Evolutionary conservation across 306 rosid species (phyloP).

Genomic region (Cicer bijugum): DNA sequence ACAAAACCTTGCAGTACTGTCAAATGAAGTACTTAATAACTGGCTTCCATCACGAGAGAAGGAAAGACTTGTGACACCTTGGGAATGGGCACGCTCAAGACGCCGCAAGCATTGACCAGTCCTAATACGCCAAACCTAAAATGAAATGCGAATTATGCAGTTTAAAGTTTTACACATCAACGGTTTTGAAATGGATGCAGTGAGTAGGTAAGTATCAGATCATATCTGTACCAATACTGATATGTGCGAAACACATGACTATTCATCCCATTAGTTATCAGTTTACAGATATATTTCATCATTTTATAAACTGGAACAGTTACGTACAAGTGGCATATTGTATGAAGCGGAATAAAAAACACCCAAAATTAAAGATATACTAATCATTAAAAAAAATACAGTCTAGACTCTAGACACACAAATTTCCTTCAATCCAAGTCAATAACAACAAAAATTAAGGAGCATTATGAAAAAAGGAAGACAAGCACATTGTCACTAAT

Average conservation of each 20-base stretch:
- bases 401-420: background rate
- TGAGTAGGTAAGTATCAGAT: background rate
- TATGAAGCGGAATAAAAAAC: background rate
- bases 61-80: slow-evolving; percentile 89
- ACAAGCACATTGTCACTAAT: too few relatives aligned
- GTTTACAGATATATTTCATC: too few relatives aligned
- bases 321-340: background rate
- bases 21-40: slow-evolving; percentile 92
- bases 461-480: background rate
- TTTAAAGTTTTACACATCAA: slow-evolving; percentile 27
- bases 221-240: background rate
- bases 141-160: slow-evolving; percentile 31
- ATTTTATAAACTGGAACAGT: background rate
- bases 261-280: too few relatives aligned
- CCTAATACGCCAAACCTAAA: slow-evolving; percentile 95
- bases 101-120: slow-evolving; percentile 99
- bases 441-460: background rate
- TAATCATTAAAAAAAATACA: background rate
- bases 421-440: background rate
- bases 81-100: slow-evolving; percentile 95
- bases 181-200: background rate
- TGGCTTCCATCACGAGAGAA: slow-evolving; percentile 99
- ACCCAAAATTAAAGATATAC: background rate
- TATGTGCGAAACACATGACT: too few relatives aligned
- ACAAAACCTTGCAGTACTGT: slow-evolving; percentile 88